phyloP scores from a whole-genome alignment of 2,329 filamentous ascomycete species.

The Alternaria gansuensis region DNA sequence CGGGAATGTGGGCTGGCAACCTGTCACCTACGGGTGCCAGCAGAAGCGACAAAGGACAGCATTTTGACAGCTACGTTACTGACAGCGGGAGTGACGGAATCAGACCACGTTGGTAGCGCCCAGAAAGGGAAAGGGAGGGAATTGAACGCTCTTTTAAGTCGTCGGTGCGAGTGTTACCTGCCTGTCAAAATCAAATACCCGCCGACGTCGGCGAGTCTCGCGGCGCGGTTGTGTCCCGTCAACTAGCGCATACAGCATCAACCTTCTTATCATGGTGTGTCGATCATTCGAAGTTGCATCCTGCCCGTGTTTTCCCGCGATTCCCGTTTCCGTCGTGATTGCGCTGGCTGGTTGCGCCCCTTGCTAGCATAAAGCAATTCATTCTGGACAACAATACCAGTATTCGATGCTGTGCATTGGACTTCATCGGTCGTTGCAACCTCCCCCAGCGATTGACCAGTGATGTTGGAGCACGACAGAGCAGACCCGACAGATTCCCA shows the following conservation, averaged over 20 bases:
- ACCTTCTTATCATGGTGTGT: constrained; percentile 32
- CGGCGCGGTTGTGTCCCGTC: constrained; percentile 35
- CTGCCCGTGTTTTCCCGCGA: constrained; percentile 44
- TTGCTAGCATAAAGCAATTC: constrained; percentile 28
- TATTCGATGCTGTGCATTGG: not conserved
- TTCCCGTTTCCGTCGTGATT: constrained; percentile 36
- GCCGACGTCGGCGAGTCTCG: constrained; percentile 28
- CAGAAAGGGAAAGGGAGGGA: constrained; percentile 18
- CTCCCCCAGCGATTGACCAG: constrained; percentile 11
- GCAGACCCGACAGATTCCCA: constrained; percentile 22
- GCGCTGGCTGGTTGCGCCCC: constrained; percentile 24
- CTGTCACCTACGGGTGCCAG: constrained; percentile 35
- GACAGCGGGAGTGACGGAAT: constrained; percentile 45
- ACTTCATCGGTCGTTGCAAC: constrained; percentile 21
- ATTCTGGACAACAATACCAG: constrained; percentile 11
- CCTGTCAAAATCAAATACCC: constrained; percentile 44
- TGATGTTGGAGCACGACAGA: constrained; percentile 18
- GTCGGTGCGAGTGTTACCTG: constrained; percentile 39
- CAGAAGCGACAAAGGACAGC: constrained; percentile 39
- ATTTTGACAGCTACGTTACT: constrained; percentile 48
- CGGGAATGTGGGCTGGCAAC: constrained; percentile 45
- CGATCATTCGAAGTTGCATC: constrained; percentile 35
- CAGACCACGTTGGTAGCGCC: constrained; percentile 40
- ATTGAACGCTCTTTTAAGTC: constrained; percentile 17
- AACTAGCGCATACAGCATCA: constrained; percentile 36